Evolutionary conservation across 192 early-diverging fungal species (phyloP), one percentile per base, ranked within the genome.

Genomic region (Linnemannia exigua): DNA sequence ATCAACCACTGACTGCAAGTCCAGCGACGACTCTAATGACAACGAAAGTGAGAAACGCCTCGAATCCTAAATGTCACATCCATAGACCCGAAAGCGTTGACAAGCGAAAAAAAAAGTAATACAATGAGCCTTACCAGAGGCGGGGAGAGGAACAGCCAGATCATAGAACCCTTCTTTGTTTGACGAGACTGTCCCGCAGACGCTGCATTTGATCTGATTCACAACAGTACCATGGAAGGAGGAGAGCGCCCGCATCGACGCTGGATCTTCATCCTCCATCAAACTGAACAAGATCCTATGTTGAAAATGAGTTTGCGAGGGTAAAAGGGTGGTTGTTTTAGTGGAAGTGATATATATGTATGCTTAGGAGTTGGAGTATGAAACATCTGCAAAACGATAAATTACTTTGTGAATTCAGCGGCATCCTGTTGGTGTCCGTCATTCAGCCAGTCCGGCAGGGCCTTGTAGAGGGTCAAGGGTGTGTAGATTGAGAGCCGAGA

Each of bases 401-500:
- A 28, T 33, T 67, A 79, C 82, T 84, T 74, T 79, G 73, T 85
- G n/a, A 85, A 85, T 50, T 85, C 83, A 0, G 83, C 74, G 3
- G 83, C 83, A 51, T 85, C 83, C 15, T 85, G 83, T 19, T 85
- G 83, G 31, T 85, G 83, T 16, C 83, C 83, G 37, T 85, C 77
- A 54, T 85, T 85, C 35, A 85, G 68, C 83, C 83, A 85, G 9
- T 79, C 69, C 16, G 83, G 83, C 0, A 85, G 58, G 3, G 83
- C 74, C 61, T 72, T 85, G 67, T 79, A 85, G 0, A 85, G 70
- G 14, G 61, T 41, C 11, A 69, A 72, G 6, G 83, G 83, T 15
- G 72, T 85, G 19, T 79, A 52, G 36, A 85, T 72, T 0, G 83
- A 75, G 14, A 85, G 77, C 3, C 83, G 77, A 25, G 83, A 74